Evolutionary conservation across 257 asterid species (phyloP).

Genomic region (Schizonepeta tenuifolia): DNA sequence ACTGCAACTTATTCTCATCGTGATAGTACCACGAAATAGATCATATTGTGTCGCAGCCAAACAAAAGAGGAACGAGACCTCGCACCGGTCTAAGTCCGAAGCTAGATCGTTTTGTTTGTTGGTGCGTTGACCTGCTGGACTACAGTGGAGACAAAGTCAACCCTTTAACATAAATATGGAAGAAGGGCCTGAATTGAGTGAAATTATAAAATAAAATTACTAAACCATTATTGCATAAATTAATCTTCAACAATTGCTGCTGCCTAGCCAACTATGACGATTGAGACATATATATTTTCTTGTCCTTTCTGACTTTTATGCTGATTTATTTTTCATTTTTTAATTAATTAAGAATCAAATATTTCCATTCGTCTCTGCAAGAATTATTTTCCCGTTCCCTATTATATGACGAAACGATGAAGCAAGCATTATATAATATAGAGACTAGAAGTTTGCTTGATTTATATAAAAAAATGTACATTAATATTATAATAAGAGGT

Average conservation of each 20-base stretch:
- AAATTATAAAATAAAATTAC: too few species aligned
- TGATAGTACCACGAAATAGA: too few species aligned
- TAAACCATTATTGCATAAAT: not conserved
- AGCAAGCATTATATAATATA: not conserved
- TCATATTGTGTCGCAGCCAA: too few species aligned
- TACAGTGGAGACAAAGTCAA: not conserved
- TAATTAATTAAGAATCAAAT: not conserved
- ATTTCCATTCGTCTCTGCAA: not conserved
- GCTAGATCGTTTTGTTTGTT: too few species aligned
- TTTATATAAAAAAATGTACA: too few species aligned
- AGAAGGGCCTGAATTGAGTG: not conserved
- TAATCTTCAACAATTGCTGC: not conserved
- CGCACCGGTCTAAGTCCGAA: too few species aligned
- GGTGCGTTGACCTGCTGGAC: not conserved
- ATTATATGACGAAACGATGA: not conserved
- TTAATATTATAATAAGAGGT: too few species aligned
- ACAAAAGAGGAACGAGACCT: too few species aligned
- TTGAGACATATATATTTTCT: not conserved
- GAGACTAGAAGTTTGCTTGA: too few species aligned
- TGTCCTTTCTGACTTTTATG: not conserved
- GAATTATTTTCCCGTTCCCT: not conserved
- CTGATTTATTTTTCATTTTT: too few species aligned
- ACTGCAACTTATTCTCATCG: too few species aligned
- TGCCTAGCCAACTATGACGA: not conserved
- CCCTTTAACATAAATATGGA: not conserved